These are phyloP conservation scores for Mycena capillaripes DNA, from an alignment of 768 basidiomycete species.

Conservation along the genomic window DNA sequence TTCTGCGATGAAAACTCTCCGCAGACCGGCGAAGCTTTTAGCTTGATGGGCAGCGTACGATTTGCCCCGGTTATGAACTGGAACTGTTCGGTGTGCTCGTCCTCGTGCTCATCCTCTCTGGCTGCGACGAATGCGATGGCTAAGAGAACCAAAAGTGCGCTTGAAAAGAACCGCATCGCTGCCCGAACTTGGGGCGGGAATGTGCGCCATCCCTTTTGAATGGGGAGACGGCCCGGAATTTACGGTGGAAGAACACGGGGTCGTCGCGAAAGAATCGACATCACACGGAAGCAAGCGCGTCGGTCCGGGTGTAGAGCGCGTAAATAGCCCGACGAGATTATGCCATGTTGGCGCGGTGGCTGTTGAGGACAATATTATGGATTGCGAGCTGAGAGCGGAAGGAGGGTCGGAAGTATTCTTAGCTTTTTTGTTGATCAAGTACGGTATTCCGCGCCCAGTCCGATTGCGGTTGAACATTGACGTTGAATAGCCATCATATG, in stretches of 20 bases:
- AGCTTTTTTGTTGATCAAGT: too few relatives aligned
- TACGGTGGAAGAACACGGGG: constrained; percentile 7
- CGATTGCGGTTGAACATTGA: too few relatives aligned
- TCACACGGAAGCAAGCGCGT: background rate
- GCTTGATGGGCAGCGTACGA: constrained; percentile 33
- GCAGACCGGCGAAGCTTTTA: constrained; percentile 33
- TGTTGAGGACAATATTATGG: too few relatives aligned
- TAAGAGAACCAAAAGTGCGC: background rate
- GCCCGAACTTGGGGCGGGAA: background rate
- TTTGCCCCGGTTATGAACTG: constrained; percentile 36
- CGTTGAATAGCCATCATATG: too few relatives aligned
- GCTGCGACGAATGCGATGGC: background rate
- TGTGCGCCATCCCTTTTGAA: constrained; percentile 10
- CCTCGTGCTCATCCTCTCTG: background rate
- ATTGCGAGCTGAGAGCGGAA: too few relatives aligned
- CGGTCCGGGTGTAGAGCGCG: constrained; percentile 3
- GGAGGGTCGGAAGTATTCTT: too few relatives aligned
- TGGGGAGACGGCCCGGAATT: constrained; percentile 18
- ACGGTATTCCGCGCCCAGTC: too few relatives aligned
- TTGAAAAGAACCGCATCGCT: constrained; percentile 8
- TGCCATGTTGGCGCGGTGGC: too few relatives aligned
- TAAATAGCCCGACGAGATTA: too few relatives aligned
- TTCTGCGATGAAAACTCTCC: constrained; percentile 26
- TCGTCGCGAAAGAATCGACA: background rate
- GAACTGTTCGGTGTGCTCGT: constrained; percentile 6